A percentile compares a stretch with the other conserved stretches of the same genome.
Evolutionary conservation across 805 yeast genomes (phyloP).

Genomic region (Candida mattraensis): DNA sequence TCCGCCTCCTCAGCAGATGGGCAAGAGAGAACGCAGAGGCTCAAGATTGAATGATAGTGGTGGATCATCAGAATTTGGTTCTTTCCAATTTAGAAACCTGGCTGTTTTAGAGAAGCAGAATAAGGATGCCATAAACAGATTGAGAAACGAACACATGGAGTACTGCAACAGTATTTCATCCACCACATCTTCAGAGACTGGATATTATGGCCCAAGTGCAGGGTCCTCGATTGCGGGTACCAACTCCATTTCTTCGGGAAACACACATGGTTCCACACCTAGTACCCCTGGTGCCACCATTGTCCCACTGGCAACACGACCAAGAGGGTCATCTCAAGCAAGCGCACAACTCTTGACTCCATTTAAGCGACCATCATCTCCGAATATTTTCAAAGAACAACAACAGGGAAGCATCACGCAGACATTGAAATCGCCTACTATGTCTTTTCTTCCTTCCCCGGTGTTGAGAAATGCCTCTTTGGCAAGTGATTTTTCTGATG

Average conservation of each 20-base stretch:
- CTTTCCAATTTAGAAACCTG: constrained; percentile 85
- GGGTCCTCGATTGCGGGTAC: constrained; percentile 3
- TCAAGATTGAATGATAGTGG: constrained; percentile 66
- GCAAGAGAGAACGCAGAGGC: constrained; percentile 68
- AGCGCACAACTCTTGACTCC: constrained; percentile 24
- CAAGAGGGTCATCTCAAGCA: constrained; percentile 21
- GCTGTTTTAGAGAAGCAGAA: constrained; percentile 92
- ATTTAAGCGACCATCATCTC: constrained; percentile 34
- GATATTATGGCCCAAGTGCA: constrained; percentile 17
- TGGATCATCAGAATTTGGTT: constrained; percentile 75
- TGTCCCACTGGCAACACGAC: constrained; percentile 11
- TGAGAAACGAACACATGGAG: constrained; percentile 79
- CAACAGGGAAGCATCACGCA: constrained; percentile 4
- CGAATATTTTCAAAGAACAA: constrained; percentile 24
- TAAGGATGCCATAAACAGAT: constrained; percentile 84
- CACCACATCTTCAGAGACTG: constrained; percentile 48
- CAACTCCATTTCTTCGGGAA: constrained; percentile 19
- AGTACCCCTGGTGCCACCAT: constrained; percentile 23
- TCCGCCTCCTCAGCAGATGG: constrained; percentile 31
- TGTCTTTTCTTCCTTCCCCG: constrained; percentile 28
- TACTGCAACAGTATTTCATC: constrained; percentile 41
- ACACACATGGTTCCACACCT: constrained; percentile 22
- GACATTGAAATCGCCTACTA: constrained; percentile 21
- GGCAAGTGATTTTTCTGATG: constrained; percentile 34
- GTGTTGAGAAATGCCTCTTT: constrained; percentile 34